A percentile compares a stretch with the other conserved stretches of the same genome.
Conservation (phyloP, 129 eudicot genomes). For the Flaveria trinervia region DNA sequence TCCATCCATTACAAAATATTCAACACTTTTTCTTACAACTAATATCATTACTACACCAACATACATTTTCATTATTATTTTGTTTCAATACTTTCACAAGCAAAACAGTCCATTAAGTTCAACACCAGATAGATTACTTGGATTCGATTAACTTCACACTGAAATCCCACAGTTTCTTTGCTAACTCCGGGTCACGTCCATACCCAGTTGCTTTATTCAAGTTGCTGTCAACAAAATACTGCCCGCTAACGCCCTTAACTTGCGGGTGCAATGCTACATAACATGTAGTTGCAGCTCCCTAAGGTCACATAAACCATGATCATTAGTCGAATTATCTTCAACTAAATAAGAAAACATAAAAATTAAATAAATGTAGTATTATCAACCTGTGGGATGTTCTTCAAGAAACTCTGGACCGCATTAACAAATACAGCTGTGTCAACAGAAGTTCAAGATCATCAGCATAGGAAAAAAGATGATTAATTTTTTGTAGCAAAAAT, state of each 20-base stretch:
- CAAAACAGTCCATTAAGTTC: slow-evolving; percentile 12
- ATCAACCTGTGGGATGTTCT: slow-evolving; percentile 66
- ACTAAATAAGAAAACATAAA: neutral
- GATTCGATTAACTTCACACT: slow-evolving; percentile 55
- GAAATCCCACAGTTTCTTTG: slow-evolving; percentile 83
- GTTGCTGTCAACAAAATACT: slow-evolving; percentile 76
- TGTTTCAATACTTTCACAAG: neutral
- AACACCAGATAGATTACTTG: slow-evolving; percentile 25
- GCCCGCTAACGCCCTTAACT: slow-evolving; percentile 69
- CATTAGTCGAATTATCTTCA: neutral
- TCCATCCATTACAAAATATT: neutral
- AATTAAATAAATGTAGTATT: neutral
- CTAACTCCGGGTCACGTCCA: slow-evolving; percentile 57
- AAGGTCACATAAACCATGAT: neutral
- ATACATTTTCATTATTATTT: slow-evolving; percentile 4
- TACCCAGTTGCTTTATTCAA: slow-evolving; percentile 43
- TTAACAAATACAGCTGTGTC: slow-evolving; percentile 30
- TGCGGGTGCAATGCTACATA: slow-evolving; percentile 82
- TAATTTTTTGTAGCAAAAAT: neutral
- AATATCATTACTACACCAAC: slow-evolving; percentile 8
- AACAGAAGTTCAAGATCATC: slow-evolving; percentile 17
- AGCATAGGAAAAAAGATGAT: slow-evolving; percentile 3
- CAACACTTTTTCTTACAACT: slow-evolving; percentile 11
- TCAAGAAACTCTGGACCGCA: slow-evolving; percentile 48
- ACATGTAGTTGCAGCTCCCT: slow-evolving; percentile 93